Percentiles rank a stretch among this genome's conserved stretches.
Conservation (phyloP, 2,329 filamentous ascomycete species). For the Remersonia thermophila region DNA sequence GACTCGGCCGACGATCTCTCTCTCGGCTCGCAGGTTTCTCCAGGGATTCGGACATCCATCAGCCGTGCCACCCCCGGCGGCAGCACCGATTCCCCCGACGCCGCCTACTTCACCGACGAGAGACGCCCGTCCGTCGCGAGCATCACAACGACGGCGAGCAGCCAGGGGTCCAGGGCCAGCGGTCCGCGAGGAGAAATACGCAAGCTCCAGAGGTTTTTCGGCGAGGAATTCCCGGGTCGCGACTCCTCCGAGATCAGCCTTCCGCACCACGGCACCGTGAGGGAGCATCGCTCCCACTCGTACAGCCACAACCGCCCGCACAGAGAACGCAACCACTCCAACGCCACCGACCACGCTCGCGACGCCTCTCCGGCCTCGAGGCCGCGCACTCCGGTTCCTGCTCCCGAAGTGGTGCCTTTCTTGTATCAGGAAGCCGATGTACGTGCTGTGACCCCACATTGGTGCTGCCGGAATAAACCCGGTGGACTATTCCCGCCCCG, state of each 20-base stretch:
- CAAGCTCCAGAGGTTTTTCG: constrained; percentile 84
- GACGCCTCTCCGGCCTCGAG: constrained; percentile 67
- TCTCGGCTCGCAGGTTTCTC: constrained; percentile 53
- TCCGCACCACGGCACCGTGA: constrained; percentile 35
- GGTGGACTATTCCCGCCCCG: constrained; percentile 2
- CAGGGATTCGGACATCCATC: constrained; percentile 48
- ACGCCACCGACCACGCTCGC: constrained; percentile 57
- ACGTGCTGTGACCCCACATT: constrained; percentile 25
- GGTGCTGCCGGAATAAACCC: neutral
- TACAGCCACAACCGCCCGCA: constrained; percentile 48
- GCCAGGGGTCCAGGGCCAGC: constrained; percentile 67
- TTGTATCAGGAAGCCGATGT: constrained; percentile 79
- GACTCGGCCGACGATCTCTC: constrained; percentile 62
- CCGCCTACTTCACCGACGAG: constrained; percentile 53
- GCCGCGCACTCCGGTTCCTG: constrained; percentile 73
- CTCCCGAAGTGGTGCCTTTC: constrained; percentile 94
- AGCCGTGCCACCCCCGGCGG: constrained; percentile 27
- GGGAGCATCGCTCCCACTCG: constrained; percentile 51
- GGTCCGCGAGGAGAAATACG: constrained; percentile 60
- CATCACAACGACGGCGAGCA: constrained; percentile 68
- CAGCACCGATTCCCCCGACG: constrained; percentile 48
- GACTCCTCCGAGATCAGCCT: constrained; percentile 65
- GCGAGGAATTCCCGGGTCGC: constrained; percentile 68
- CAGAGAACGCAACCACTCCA: constrained; percentile 72
- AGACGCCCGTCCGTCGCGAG: constrained; percentile 81